These are phyloP conservation scores for Citeromyces hawaiiensis DNA, from an alignment of 1,139 yeast species.

Conservation along the genomic window DNA sequence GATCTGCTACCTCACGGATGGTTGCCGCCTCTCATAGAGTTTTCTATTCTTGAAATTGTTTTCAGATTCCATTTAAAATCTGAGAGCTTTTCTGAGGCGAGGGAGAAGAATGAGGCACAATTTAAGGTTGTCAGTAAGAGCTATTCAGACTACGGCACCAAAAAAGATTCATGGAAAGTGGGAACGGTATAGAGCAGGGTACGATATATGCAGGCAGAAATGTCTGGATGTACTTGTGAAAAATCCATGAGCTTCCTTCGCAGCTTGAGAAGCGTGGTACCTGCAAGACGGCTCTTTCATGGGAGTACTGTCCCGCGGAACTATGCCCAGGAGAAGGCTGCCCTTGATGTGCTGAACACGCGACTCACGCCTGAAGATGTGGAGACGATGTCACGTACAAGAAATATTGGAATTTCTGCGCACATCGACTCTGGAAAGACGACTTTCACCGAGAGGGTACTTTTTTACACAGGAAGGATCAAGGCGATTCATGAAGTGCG, in stretches of 20 bases:
- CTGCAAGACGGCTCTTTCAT: slow-evolving; percentile 11
- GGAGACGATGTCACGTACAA: slow-evolving; percentile 39
- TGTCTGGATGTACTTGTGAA: not conserved
- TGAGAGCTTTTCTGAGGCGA: too few species aligned
- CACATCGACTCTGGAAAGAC: slow-evolving; percentile 97
- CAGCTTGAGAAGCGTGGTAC: not conserved
- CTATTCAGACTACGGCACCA: too few species aligned
- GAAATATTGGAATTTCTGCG: slow-evolving; percentile 96
- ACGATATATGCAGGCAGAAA: not conserved
- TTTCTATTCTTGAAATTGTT: too few species aligned
- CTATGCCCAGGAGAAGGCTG: slow-evolving; percentile 62
- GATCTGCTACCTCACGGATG: too few species aligned
- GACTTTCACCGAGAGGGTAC: slow-evolving; percentile 92
- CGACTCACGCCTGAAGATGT: slow-evolving; percentile 45
- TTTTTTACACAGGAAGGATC: slow-evolving; percentile 93
- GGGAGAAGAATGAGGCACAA: too few species aligned
- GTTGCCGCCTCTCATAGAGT: too few species aligned
- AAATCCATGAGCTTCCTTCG: not conserved
- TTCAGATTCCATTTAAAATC: too few species aligned
- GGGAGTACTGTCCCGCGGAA: slow-evolving; percentile 12
- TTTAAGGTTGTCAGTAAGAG: too few species aligned
- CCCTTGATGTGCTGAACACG: slow-evolving; percentile 43
- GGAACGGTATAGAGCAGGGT: too few species aligned
- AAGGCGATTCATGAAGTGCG: slow-evolving; percentile 97
- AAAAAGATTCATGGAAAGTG: too few species aligned